Conservation (phyloP, 306 rosid species). For the Cicer yamashitae region DNA sequence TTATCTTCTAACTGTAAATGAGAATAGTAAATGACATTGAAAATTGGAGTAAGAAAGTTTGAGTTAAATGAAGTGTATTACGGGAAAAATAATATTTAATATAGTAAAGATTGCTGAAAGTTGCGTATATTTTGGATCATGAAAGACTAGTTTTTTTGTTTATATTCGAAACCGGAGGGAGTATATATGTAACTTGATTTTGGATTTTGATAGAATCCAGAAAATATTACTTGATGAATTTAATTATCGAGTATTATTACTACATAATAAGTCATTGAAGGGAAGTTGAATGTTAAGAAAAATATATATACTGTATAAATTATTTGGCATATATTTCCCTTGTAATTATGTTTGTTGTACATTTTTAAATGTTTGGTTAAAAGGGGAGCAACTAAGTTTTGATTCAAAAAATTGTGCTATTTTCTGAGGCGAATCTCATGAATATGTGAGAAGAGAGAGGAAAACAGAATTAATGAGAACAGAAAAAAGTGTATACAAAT, state of each 20-base stretch:
- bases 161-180: background rate
- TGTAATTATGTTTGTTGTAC: background rate
- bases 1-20: too few relatives aligned
- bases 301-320: background rate
- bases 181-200: slow-evolving; percentile 23
- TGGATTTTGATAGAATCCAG: slow-evolving; percentile 23
- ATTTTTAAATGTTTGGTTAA: slow-evolving; percentile 10
- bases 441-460: background rate
- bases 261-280: slow-evolving; percentile 9
- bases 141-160: too few relatives aligned
- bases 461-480: background rate
- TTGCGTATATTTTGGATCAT: too few relatives aligned
- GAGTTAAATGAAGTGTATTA: too few relatives aligned
- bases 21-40: too few relatives aligned
- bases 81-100: too few relatives aligned
- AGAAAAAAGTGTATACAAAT: slow-evolving; percentile 8
- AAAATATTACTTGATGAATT: slow-evolving; percentile 11
- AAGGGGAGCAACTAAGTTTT: slow-evolving; percentile 22
- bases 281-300: slow-evolving; percentile 27
- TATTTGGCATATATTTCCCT: background rate
- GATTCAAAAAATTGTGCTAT: slow-evolving; percentile 11
- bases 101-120: too few relatives aligned
- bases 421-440: background rate
- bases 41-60: too few relatives aligned
- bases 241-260: background rate